phyloP scores from a whole-genome alignment of 108 stramenopile genomes.

The Mayamaea pseudoterrestris region DNA sequence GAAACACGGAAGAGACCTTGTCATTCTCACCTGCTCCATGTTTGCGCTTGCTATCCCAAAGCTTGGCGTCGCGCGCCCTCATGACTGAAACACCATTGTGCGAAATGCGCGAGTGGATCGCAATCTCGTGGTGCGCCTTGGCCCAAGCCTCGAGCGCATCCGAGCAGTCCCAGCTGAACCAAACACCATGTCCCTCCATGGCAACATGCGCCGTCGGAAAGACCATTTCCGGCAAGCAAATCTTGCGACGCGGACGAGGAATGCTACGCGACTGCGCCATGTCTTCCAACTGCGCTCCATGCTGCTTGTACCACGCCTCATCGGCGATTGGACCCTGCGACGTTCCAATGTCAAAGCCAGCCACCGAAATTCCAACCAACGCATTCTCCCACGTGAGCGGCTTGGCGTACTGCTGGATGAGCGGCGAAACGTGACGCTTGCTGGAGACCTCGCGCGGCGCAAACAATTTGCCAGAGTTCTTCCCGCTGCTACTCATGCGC shows the following conservation, averaged over 20 bases:
- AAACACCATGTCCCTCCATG: conserved; percentile 6
- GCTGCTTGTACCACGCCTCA: conserved; percentile 21
- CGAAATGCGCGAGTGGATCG: conserved; percentile 3
- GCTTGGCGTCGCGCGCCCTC: conserved; percentile 36
- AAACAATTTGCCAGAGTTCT: conserved; percentile 1
- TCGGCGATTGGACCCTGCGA: conserved; percentile 28
- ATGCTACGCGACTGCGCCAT: conserved; percentile 10
- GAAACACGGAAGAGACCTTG: conserved; percentile 24
- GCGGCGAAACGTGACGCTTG: conserved; percentile 9
- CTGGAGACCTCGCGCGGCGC: conserved; percentile 5
- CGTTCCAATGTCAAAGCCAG: conserved; percentile 27
- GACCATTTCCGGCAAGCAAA: conserved; percentile 62
- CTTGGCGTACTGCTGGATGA: conserved; percentile 5
- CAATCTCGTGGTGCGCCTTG: conserved; percentile 40
- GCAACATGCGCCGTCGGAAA: conserved; percentile 47
- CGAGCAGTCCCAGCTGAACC: conserved; percentile 29
- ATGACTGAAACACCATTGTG: conserved; percentile 47
- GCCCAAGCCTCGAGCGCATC: conserved; percentile 63
- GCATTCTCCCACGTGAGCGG: conserved; percentile 5
- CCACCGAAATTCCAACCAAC: conserved; percentile 22
- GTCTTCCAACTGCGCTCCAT: conserved; percentile 9
- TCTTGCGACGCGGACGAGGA: conserved; percentile 9
- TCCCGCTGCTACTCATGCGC: too few relatives aligned
- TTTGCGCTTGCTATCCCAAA: conserved; percentile 31
- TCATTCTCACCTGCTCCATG: background rate